Evolutionary conservation across 2,329 filamentous ascomycete genomes (phyloP).

Genomic region (Trichoderma sp.): DNA sequence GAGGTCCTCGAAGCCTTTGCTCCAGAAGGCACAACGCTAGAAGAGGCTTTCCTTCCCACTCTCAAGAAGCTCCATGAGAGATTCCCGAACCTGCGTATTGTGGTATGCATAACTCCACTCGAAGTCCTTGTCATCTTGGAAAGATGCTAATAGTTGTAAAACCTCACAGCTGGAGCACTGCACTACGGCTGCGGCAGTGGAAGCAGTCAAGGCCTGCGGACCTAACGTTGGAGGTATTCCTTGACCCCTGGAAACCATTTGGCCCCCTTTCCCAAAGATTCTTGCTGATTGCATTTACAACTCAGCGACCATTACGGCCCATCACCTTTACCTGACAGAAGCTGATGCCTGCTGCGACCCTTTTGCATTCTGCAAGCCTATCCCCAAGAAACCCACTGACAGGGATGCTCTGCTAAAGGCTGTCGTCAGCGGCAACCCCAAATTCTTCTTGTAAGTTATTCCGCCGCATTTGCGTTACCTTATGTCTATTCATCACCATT

Average conservation of each 20-base stretch:
- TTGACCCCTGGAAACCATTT: background rate
- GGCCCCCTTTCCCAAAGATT: background rate
- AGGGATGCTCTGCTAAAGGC: conserved; percentile 69
- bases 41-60: conserved; percentile 72
- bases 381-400: conserved; percentile 70
- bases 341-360: conserved; percentile 64
- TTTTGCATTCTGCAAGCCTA: conserved; percentile 71
- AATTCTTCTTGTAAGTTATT: conserved; percentile 68
- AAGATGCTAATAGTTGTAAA: background rate
- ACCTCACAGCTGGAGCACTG: conserved; percentile 68
- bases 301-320: conserved; percentile 74
- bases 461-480: background rate
- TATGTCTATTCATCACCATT: background rate
- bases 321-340: conserved; percentile 78
- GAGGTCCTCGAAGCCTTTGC: conserved; percentile 61
- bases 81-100: conserved; percentile 70
- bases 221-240: conserved; percentile 63
- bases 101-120: conserved; percentile 35
- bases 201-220: conserved; percentile 74
- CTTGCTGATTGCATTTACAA: background rate
- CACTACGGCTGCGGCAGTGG: conserved; percentile 77
- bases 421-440: conserved; percentile 55
- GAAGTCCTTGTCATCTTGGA: background rate
- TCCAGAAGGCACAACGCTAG: conserved; percentile 45
- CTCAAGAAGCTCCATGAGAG: conserved; percentile 67